Evolutionary conservation across 2,329 filamentous ascomycete species (phyloP).

Genomic region (Beauveria bassiana): DNA sequence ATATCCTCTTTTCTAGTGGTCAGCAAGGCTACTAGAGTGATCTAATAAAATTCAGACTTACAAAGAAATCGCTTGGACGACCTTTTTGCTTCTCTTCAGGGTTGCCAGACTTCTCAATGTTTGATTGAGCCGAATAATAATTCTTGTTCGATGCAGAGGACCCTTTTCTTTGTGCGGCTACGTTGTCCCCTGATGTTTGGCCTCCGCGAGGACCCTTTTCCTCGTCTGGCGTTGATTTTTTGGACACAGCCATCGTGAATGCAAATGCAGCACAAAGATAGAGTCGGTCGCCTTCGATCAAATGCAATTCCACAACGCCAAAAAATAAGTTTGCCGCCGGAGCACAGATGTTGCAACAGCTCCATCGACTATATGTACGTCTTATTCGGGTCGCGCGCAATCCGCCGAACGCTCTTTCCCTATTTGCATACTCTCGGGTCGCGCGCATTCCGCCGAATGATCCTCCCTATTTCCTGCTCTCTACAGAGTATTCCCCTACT

Average conservation of each 20-base stretch:
- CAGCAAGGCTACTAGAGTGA: background rate
- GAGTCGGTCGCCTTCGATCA: background rate
- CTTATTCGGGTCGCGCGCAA: background rate
- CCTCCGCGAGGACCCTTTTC: background rate
- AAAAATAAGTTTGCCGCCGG: background rate
- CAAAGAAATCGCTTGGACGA: background rate
- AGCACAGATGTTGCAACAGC: background rate
- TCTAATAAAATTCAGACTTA: background rate
- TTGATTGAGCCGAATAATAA: background rate
- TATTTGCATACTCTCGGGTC: background rate
- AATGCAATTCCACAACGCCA: background rate
- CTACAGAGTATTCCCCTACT: background rate
- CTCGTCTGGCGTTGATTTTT: background rate
- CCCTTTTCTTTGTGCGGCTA: background rate
- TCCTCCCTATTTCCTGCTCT: background rate
- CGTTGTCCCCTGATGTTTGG: no score
- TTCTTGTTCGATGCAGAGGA: background rate
- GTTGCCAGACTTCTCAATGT: background rate
- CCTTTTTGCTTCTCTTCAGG: background rate
- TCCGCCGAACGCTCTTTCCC: background rate
- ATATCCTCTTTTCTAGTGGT: background rate
- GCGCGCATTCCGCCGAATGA: background rate
- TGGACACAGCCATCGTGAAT: background rate
- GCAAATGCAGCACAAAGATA: background rate
- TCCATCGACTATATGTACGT: background rate